Evolutionary conservation across 2,329 filamentous ascomycete genomes (phyloP), one percentile per base, ranked within the genome.

Genomic region (Epichloe bromicola): DNA sequence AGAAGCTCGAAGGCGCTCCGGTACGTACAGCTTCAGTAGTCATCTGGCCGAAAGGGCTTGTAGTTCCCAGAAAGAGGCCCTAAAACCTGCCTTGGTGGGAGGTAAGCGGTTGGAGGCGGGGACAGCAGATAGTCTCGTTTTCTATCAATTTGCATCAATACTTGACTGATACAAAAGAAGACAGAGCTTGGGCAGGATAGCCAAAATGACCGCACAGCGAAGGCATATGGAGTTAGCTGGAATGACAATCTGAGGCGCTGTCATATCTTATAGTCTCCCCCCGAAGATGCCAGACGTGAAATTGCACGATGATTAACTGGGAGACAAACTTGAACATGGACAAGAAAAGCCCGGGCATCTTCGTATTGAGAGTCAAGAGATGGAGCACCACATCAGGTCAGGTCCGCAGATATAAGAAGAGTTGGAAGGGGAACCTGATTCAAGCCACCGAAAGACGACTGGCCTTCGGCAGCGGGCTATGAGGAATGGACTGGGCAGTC

Each of bases 11-110:
- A 14, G 20, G 19, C 14, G 5, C 36, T 19, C 34, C 40, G 23
- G 26, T 23, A 60, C 58, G 57, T 56, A 56, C 54, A 50, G 53
- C 54, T 45, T 58, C 54, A 52, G 56, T 53, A 52, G 56, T 57
- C 58, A 60, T 58, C 55, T 55, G 53, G 54, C 49, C 48, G 44
- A 15, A 36, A 48, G 5, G 5, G 34, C 36, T 42, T 26, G 11
- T 38, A 30, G 11, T 19, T 41, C 41, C 33, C 23, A 12, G 14
- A 15, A 33, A 34, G n/a, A 48, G 8, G 12, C 17, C 38, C 17
- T 20, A 4, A 20, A 37, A 30, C 6, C 34, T 49, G 26, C 42
- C 30, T 19, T 11, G 36, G 20, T 26, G 17, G 17, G 14, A 44
- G 53, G 33, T 23, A 48, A 12, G 46, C 23, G 44, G 34, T 43